These are phyloP conservation scores for Canavalia ensiformis DNA, from an alignment of 306 rosid genomes.

Conservation along the genomic window DNA sequence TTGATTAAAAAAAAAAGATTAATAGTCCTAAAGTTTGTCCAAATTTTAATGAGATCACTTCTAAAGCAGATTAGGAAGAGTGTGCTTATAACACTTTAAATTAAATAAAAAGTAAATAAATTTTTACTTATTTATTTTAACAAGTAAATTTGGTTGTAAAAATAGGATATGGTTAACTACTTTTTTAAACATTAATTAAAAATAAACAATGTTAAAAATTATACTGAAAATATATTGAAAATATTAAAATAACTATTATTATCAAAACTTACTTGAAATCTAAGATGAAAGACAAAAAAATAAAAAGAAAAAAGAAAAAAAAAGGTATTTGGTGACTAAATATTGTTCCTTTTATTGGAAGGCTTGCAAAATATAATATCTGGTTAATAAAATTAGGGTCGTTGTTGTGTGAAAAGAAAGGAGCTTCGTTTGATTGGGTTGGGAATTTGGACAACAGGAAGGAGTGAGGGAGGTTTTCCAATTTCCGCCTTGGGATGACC, in stretches of 20 bases:
- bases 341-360: neutral
- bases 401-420: slow-evolving; percentile 55
- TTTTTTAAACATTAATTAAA: too few species aligned
- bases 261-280: neutral
- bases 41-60: neutral
- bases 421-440: slow-evolving; percentile 41
- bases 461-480: slow-evolving; percentile 59
- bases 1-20: too few species aligned
- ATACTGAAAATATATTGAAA: too few species aligned
- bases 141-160: too few species aligned
- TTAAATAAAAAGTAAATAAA: too few species aligned
- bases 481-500: slow-evolving; percentile 61
- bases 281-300: neutral
- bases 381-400: neutral
- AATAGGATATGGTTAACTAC: too few species aligned
- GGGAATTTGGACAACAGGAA: slow-evolving; percentile 76
- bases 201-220: too few species aligned
- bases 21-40: neutral
- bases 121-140: too few species aligned
- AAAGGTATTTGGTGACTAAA: neutral
- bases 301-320: neutral
- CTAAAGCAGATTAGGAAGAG: too few species aligned
- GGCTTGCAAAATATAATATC: neutral
- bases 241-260: too few species aligned
- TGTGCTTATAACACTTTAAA: too few species aligned